Evolutionary conservation across 2,329 filamentous ascomycete species (phyloP), one percentile per base, ranked within the genome.

Genomic region (Cladosporium cucumerinum): DNA sequence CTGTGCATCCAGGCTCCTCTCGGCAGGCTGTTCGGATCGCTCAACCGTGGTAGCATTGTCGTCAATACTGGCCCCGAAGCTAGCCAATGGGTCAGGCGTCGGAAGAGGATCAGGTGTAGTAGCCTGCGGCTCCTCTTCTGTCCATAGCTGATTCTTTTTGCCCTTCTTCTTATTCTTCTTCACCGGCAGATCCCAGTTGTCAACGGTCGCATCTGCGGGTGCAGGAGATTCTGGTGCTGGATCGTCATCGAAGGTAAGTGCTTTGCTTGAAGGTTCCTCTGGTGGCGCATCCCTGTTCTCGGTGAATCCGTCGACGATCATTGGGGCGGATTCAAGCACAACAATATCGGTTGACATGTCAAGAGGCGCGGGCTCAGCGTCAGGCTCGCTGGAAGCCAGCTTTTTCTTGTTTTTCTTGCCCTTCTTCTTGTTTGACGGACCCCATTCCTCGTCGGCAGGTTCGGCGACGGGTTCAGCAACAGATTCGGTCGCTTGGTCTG

Each of bases 101-200:
- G 26, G 11, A 57, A 57, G n/a, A 34, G 59, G 11, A 26, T 63
- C 26, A 25, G 59, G 16, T 5, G 21, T n/a, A 23, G 58, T 5
- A 26, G 34, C 30, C 59, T 66, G 68, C 28, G 65, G 59, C 18
- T 74, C 74, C 59, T 72, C 74, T 23, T 68, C 69, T 61, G 57
- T 18, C 62, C 62, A 55, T 11, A 49, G 36, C 23, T 58, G 43
- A 11, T 66, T 28, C 32, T 46, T 46, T 23, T 57, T 57, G 54
- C 54, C 32, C 21, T 57, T 57, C 21, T 57, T 57, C 14, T 32
- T 32, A 60, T 75, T 74, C 57, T 57, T 57, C 12, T 57, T 57
- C 4, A 72, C 71, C 67, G 74, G 74, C 63, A 64, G 4, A 49
- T 62, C 43, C 67, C 48, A 66, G 63, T 65, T 46, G 25, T 66